phyloP scores from a whole-genome alignment of 2,329 filamentous ascomycete genomes.

The Cercospora sp. region DNA sequence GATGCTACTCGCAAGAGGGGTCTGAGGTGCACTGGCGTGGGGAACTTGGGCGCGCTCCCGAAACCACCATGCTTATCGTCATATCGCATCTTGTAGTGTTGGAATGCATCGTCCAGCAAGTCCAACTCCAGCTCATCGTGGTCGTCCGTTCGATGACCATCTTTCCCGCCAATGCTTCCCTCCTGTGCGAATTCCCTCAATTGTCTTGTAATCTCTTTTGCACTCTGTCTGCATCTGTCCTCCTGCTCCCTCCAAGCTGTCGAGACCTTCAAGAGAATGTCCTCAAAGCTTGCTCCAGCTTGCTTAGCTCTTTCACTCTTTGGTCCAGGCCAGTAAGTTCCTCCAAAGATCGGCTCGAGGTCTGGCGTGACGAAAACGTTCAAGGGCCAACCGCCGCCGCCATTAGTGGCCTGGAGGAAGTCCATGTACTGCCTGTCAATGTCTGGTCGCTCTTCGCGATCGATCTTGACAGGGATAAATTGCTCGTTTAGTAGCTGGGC shows the following conservation, averaged over 20 bases:
- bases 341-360: slow-evolving; percentile 90
- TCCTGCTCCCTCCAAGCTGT: slow-evolving; percentile 80
- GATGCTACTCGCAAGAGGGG: slow-evolving; percentile 75
- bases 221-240: slow-evolving; percentile 76
- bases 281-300: slow-evolving; percentile 73
- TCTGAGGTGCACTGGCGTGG: slow-evolving; percentile 79
- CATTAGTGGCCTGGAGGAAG: slow-evolving; percentile 91
- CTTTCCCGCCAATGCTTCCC: slow-evolving; percentile 60
- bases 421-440: slow-evolving; percentile 98
- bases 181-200: slow-evolving; percentile 86
- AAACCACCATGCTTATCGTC: slow-evolving; percentile 81
- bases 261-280: slow-evolving; percentile 75
- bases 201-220: slow-evolving; percentile 76
- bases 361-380: slow-evolving; percentile 96
- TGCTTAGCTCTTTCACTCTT: slow-evolving; percentile 54
- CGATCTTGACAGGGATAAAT: slow-evolving; percentile 90
- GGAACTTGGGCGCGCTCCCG: slow-evolving; percentile 74
- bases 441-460: slow-evolving; percentile 90
- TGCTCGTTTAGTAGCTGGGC: slow-evolving; percentile 78
- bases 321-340: slow-evolving; percentile 91
- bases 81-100: slow-evolving; percentile 76
- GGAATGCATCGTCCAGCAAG: slow-evolving; percentile 84
- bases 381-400: slow-evolving; percentile 87
- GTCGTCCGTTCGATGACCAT: slow-evolving; percentile 32
- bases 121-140: slow-evolving; percentile 82